Evolutionary conservation across 495 filamentous ascomycete species (phyloP).

Genomic region (Penicillium coprophilum): DNA sequence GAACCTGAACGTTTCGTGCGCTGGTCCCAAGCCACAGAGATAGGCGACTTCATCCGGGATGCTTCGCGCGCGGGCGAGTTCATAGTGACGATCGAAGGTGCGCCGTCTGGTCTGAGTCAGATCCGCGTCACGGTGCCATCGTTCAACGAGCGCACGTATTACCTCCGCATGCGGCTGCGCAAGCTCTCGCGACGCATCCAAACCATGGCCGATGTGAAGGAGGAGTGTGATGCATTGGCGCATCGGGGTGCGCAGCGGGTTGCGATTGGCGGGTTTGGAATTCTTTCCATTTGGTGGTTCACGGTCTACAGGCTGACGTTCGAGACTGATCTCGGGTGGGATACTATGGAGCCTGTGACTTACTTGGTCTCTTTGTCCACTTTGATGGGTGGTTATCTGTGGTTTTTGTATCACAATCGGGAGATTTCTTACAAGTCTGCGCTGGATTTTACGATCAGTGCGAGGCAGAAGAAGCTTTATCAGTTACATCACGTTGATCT

Average conservation of each 20-base stretch:
- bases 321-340: conserved; percentile 79
- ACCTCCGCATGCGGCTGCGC: conserved; percentile 71
- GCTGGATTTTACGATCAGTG: conserved; percentile 79
- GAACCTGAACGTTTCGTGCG: conserved; percentile 64
- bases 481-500: conserved; percentile 71
- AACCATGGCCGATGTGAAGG: conserved; percentile 67
- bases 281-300: conserved; percentile 75
- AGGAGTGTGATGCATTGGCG: conserved; percentile 76
- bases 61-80: conserved; percentile 83
- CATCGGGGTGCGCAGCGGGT: conserved; percentile 74
- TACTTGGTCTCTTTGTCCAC: conserved; percentile 81
- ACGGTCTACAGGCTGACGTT: conserved; percentile 78
- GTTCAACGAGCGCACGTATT: conserved; percentile 87
- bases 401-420: conserved; percentile 91
- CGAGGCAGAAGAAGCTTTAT: conserved; percentile 77
- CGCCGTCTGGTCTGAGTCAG: conserved; percentile 53
- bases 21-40: conserved; percentile 88
- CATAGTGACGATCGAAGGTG: conserved; percentile 76
- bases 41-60: conserved; percentile 94
- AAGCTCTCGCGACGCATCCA: conserved; percentile 69
- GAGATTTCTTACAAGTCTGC: conserved; percentile 84
- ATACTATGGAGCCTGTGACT: conserved; percentile 87
- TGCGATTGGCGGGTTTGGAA: conserved; percentile 73
- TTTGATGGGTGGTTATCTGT: conserved; percentile 86
- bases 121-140: conserved; percentile 79